Percentiles rank a stretch among this genome's conserved stretches.
Evolutionary conservation across 345 rosid species (phyloP).

Genomic region (Eucalyptus cloeziana): DNA sequence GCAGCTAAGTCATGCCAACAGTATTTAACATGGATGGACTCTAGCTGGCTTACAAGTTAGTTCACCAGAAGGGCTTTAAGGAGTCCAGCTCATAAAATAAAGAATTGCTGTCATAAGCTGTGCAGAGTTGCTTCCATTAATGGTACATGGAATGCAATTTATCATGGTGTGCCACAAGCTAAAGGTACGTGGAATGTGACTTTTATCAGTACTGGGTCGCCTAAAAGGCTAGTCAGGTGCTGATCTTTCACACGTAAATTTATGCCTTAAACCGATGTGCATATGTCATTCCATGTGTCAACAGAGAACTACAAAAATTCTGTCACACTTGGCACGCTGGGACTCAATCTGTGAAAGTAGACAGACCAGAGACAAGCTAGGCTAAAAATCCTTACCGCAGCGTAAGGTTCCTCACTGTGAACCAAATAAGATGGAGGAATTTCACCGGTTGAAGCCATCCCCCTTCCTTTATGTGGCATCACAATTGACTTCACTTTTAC

Average conservation of each 20-base stretch:
- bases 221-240: not conserved
- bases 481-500: conserved; percentile 28
- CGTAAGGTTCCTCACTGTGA: conserved; percentile 65
- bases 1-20: not conserved
- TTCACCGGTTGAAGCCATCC: conserved; percentile 47
- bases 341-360: not conserved
- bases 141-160: not conserved
- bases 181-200: not conserved
- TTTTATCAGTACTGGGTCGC: not conserved
- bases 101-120: not conserved
- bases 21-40: not conserved
- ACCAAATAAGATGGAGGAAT: conserved; percentile 62
- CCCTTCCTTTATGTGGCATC: conserved; percentile 64
- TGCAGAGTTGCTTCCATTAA: not conserved
- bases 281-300: not conserved
- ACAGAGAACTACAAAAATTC: not conserved
- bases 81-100: not conserved
- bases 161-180: not conserved
- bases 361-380: not conserved
- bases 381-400: conserved; percentile 26
- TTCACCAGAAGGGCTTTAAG: not conserved
- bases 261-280: not conserved
- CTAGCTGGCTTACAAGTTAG: not conserved
- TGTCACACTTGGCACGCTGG: not conserved
- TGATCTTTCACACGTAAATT: not conserved